phyloP scores from a whole-genome alignment of 306 rosid species.

The Sindora glabra region DNA sequence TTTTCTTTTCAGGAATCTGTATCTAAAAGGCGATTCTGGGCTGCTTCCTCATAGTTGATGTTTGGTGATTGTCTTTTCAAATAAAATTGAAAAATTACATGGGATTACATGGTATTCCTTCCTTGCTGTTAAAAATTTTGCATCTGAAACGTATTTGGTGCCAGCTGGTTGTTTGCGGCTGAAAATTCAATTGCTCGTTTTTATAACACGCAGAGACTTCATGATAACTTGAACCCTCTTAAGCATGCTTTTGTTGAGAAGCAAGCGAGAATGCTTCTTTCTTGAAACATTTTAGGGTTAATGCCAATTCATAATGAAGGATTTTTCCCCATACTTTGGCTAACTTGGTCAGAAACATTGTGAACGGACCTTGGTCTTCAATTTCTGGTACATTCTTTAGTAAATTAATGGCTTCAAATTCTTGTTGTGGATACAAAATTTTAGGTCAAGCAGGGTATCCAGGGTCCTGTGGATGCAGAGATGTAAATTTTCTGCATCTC shows the following conservation, averaged over 20 bases:
- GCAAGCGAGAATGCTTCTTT: neutral
- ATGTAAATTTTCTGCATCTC: conserved; percentile 23
- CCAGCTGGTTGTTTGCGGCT: neutral
- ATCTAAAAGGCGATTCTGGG: neutral
- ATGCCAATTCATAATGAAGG: neutral
- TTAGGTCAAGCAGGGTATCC: conserved; percentile 53
- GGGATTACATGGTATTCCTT: too few species aligned
- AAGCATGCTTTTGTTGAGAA: neutral
- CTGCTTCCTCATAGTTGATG: too few species aligned
- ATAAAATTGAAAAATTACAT: too few species aligned
- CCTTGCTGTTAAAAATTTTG: neutral
- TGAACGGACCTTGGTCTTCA: neutral
- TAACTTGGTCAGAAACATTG: neutral
- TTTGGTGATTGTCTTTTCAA: too few species aligned
- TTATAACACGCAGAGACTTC: conserved; percentile 3
- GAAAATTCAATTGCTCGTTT: neutral
- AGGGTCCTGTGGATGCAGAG: conserved; percentile 42
- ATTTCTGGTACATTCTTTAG: neutral
- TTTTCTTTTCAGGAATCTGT: neutral
- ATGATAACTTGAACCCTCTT: neutral
- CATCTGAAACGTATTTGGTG: neutral
- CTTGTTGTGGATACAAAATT: conserved; percentile 5
- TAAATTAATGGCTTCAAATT: neutral
- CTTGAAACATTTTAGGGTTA: neutral
- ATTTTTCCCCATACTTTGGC: neutral